phyloP scores from a whole-genome alignment of 148 eudicot species.

The Amaranthus hypochondriacus region DNA sequence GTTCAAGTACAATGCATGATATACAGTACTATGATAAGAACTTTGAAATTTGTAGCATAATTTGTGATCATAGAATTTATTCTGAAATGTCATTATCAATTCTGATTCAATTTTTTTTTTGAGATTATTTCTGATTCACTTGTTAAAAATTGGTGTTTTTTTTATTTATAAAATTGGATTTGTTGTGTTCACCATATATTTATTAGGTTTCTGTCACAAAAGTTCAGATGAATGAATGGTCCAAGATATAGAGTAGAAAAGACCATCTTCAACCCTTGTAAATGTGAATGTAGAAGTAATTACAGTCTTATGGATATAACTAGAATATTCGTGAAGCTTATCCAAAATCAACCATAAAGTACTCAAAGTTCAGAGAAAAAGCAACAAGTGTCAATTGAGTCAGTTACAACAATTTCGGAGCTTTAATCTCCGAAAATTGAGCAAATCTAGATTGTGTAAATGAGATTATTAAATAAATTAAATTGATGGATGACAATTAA shows the following conservation, averaged over 20 bases:
- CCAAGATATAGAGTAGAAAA: not conserved
- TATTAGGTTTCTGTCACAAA: conserved; percentile 4
- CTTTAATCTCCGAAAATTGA: too few species aligned
- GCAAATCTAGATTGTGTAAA: too few species aligned
- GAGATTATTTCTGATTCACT: too few species aligned
- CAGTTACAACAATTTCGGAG: too few species aligned
- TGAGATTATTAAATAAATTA: too few species aligned
- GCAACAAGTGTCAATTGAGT: too few species aligned
- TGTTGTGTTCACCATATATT: not conserved
- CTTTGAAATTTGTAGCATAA: not conserved
- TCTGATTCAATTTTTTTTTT: not conserved
- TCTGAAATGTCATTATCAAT: not conserved
- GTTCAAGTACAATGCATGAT: not conserved
- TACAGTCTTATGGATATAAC: not conserved
- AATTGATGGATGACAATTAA: too few species aligned
- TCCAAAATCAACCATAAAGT: too few species aligned
- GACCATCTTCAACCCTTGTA: too few species aligned
- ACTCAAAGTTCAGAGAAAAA: too few species aligned
- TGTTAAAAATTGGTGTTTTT: too few species aligned
- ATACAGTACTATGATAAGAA: not conserved
- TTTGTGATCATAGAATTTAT: not conserved
- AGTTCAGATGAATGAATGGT: not conserved
- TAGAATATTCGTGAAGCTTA: not conserved
- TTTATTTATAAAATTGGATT: not conserved
- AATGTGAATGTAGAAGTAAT: too few species aligned